Conservation (phyloP, 208 protist species). For the Trypanosoma platydactyli region DNA sequence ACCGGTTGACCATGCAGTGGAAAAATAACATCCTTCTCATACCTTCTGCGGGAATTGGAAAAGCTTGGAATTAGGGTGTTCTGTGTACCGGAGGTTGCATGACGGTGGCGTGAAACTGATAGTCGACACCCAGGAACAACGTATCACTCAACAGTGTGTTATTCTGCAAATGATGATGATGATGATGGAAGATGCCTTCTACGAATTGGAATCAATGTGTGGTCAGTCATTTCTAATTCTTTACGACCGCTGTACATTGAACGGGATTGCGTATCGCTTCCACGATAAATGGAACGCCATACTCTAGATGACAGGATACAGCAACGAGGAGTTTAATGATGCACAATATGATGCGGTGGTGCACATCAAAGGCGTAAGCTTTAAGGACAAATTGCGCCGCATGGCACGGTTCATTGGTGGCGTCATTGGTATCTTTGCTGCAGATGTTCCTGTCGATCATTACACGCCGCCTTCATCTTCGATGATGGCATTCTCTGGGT, state of each 20-base stretch:
- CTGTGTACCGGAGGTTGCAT: slow-evolving; percentile 52
- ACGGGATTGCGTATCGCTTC: slow-evolving; percentile 56
- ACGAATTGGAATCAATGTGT: slow-evolving; percentile 30
- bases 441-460: background rate
- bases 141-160: slow-evolving; percentile 37
- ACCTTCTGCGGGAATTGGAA: slow-evolving; percentile 33
- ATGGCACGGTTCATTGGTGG: slow-evolving; percentile 31
- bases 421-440: slow-evolving; percentile 21
- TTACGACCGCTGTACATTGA: slow-evolving; percentile 62
- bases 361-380: slow-evolving; percentile 41
- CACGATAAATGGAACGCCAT: slow-evolving; percentile 38
- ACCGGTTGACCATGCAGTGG: slow-evolving; percentile 63
- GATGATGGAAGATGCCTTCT: slow-evolving; percentile 42
- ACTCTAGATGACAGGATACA: slow-evolving; percentile 26
- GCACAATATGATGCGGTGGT: slow-evolving; percentile 64
- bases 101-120: slow-evolving; percentile 31
- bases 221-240: slow-evolving; percentile 40
- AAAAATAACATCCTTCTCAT: slow-evolving; percentile 38
- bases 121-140: slow-evolving; percentile 15
- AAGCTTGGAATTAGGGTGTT: slow-evolving; percentile 39
- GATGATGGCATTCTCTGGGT: too few species aligned
- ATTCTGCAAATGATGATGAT: slow-evolving; percentile 47
- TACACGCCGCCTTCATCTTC: too few species aligned
- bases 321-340: slow-evolving; percentile 39
- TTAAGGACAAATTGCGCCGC: slow-evolving; percentile 50